Percentiles rank a stretch among this genome's conserved stretches.
phyloP scores from a whole-genome alignment of 2,329 filamentous ascomycete genomes.

The Trichoderma arundinaceum region DNA sequence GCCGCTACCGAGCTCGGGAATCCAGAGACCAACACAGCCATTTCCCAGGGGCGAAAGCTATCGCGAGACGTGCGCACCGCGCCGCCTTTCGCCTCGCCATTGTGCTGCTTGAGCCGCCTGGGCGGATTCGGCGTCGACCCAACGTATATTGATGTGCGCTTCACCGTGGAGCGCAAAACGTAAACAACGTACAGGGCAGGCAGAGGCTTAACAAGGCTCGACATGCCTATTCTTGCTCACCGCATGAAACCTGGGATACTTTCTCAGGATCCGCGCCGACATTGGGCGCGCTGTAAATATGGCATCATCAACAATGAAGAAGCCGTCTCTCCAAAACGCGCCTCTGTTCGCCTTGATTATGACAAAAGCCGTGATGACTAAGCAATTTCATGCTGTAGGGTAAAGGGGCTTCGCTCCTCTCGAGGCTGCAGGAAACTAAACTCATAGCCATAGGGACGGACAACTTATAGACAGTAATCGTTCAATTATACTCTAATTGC shows the following conservation, averaged over 20 bases:
- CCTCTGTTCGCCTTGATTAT: not conserved
- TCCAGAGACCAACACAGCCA: slow-evolving; percentile 83
- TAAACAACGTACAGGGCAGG: slow-evolving; percentile 95
- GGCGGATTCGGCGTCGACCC: slow-evolving; percentile 90
- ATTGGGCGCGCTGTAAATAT: not conserved
- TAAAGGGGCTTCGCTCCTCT: too few species aligned
- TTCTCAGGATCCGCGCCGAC: not conserved
- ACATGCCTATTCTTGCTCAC: slow-evolving; percentile 43
- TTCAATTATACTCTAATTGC: slow-evolving; percentile 4
- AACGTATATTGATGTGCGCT: slow-evolving; percentile 77
- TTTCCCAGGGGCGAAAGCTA: slow-evolving; percentile 84
- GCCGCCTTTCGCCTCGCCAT: slow-evolving; percentile 81
- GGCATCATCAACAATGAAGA: too few species aligned
- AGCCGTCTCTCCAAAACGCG: not conserved
- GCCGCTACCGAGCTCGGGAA: slow-evolving; percentile 88
- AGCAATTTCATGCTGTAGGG: not conserved
- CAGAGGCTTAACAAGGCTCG: slow-evolving; percentile 61
- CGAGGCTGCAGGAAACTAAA: too few species aligned
- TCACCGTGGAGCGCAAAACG: slow-evolving; percentile 81
- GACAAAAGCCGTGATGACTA: not conserved
- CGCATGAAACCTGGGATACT: not conserved
- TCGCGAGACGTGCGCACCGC: slow-evolving; percentile 74
- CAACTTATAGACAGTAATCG: too few species aligned
- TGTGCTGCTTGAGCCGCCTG: slow-evolving; percentile 87
- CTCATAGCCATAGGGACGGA: too few species aligned